Base-by-base conservation (phyloP, 108 stramenopile species). In the Skeletonema potamos region DNA sequence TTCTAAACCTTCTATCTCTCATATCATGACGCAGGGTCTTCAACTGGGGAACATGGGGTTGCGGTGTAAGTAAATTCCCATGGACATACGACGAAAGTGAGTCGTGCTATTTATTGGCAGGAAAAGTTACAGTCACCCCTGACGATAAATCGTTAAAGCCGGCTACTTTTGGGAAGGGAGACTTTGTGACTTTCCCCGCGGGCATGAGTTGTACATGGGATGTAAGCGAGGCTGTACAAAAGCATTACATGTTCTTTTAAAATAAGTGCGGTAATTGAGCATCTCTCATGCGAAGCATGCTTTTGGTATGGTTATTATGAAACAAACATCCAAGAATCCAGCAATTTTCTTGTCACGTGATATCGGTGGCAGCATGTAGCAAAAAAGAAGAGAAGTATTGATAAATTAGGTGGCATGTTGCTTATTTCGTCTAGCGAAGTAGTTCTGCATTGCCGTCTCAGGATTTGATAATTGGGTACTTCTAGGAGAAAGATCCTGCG, bases 161-260 rank as follows among this genome's bases (percentile, higher is more conserved):
- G 4, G 90, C 66, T 1, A 86, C 85, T 8, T 82, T 89, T 72
- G 88, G 82, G 6, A 79, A 82, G 28, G 90, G 90, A 6, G 90
- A 91, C 71, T 89, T 86, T 64, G 86, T 84, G 7, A 89, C 88
- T 6, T 91, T 91, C 65, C 90, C 90, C 12, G 85, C 84, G 22
- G 90, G 90, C 7, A 87, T 91, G 88, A 85, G 82, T 61, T 91
- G 90, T 65, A 88, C 87, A 5, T 91, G 90, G 90, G 88, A 91
- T 73, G 90, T 91, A 8, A 64, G 56, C 15, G 90, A 87, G 70
- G 77, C 83, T 22, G 84, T 91, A 15, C 76, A 89, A 39, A 89
- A 91, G 81, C 90, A 91, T 65, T 91, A 70, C 62, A 84, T 70
- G 70, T 91, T 91, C 62, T 80, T 78, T 62, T 89, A 64, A 79